Conservation (phyloP, 495 filamentous ascomycete genomes). For the Aspergillus diversus region DNA sequence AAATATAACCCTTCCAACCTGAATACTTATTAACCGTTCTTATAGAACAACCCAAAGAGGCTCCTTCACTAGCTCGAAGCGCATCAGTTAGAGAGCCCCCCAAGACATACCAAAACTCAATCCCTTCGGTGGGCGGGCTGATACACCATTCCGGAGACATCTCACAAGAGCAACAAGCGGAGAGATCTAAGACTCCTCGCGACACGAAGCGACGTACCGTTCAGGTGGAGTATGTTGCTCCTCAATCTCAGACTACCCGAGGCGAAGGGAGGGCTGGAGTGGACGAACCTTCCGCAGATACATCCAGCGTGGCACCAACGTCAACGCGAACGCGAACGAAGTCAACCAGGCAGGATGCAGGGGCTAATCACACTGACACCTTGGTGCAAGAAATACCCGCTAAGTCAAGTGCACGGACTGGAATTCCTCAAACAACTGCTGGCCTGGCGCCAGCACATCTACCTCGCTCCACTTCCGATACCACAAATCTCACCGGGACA, state of each 20-base stretch:
- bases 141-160: constrained; percentile 75
- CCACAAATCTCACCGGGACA: constrained; percentile 48
- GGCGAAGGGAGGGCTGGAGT: constrained; percentile 52
- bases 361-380: constrained; percentile 1
- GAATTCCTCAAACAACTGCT: constrained; percentile 18
- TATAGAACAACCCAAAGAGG: constrained; percentile 55
- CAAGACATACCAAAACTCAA: constrained; percentile 63
- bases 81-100: constrained; percentile 88
- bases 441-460: constrained; percentile 33
- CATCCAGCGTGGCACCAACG: constrained; percentile 23
- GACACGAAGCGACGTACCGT: constrained; percentile 94
- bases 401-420: constrained; percentile 13
- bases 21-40: constrained; percentile 20
- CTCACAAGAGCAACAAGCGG: constrained; percentile 65
- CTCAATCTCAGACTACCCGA: constrained; percentile 75
- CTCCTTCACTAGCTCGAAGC: constrained; percentile 74
- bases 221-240: constrained; percentile 97
- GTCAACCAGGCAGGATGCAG: constrained; percentile 21
- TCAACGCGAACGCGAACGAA: constrained; percentile 26
- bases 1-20: constrained; percentile 22
- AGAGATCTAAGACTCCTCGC: constrained; percentile 65
- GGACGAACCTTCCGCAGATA: constrained; percentile 19
- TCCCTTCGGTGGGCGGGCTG: constrained; percentile 66
- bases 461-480: constrained; percentile 61
- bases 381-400: constrained; percentile 15